Evolutionary conservation across 2,329 filamentous ascomycete genomes (phyloP), one percentile per base, ranked within the genome.

Genomic region (Didymella pinodella): DNA sequence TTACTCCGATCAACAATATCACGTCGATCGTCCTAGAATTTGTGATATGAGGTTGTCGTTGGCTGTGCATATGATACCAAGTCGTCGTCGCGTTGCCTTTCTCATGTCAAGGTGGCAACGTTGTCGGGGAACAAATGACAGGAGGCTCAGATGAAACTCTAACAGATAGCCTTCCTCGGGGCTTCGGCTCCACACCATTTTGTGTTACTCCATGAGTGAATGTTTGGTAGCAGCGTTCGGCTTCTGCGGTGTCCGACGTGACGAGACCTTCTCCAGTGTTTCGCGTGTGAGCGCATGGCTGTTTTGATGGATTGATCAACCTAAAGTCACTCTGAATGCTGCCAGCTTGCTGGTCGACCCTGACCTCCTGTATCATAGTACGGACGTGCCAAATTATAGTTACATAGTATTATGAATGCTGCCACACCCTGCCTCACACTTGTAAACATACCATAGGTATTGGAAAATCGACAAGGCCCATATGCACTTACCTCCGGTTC

Each of bases 401-500:
- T 18, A 18, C 18, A 18, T 18, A 18, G 18, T 18, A 18, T 18
- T 18, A 18, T 18, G 18, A 18, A 18, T 18, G 18, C 18, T 18
- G 18, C 18, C 18, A 18, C 18, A 18, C 18, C 18, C 18, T 18
- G 18, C 18, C 18, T 18, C 18, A 18, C 18, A 18, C 18, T 22
- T 22, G 22, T 22, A 22, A 22, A 3, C 22, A 22, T 22, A 18
- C 18, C 18, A 18, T 18, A 18, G 18, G 18, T 18, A 2, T 22
- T 22, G 22, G 22, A 22, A 22, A 22, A 22, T 22, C 22, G 22
- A 22, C 22, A 22, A 22, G 22, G 22, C 22, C 31, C 44, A 40
- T 20, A 31, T 40, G 50, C 56, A 36, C 26, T 11, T 20, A 49
- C 14, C 45, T 58, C 49, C 49, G 56, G 44, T 46, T 41, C 46